Base-by-base conservation (phyloP, 2,329 filamentous ascomycete genomes). In the Thielaviopsis ethacetica region DNA sequence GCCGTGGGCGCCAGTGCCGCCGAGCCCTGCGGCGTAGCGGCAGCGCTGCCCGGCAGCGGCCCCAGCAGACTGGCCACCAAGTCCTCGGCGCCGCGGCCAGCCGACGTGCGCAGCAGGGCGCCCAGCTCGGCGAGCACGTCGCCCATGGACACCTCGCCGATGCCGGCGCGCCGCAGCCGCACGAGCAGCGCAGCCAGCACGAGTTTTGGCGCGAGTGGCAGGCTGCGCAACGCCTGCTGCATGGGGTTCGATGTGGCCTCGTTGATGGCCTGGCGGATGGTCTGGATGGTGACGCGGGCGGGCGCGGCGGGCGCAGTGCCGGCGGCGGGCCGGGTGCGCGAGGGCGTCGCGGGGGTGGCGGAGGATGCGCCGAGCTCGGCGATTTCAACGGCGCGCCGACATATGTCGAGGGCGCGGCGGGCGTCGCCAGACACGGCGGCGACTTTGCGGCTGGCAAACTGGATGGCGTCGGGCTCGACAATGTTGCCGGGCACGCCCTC, bases 341-440 rank as follows among this genome's bases (percentile, higher is more conserved):
- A 56, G 10, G 54, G 58, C 12, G 52, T 60, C 70, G 71, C 7
- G 63, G 65, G 19, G 71, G 65, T 58, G 71, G 72, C 51, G 66
- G 67, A 58, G 27, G 44, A 57, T 24, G 51, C 27, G 13, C 54
- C 51, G 30, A 57, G 44, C 70, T 98, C 93, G 30, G 91, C 93
- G 26, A 98, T 83, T 71, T 98, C 93, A 15, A 98, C 93, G 1
- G 93, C 93, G 63, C 93, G 82, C 30, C 93, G 82, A 69, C 94
- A 98, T 61, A 98, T 97, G 66, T 98, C 93, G 21, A 98, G 77
- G 1, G 91, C 93, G 63, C 93, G 83, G 59, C 93, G 80, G 19
- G 93, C 93, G 66, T 98, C 93, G 61, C 93, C 94, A 63, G 88
- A 94, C 52, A 98, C 94, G 47, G 93, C 91, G 5, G 93, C 93